Evolutionary conservation across 78 protist genomes (phyloP).

Genomic region (Dictyostelium firmibasis): DNA sequence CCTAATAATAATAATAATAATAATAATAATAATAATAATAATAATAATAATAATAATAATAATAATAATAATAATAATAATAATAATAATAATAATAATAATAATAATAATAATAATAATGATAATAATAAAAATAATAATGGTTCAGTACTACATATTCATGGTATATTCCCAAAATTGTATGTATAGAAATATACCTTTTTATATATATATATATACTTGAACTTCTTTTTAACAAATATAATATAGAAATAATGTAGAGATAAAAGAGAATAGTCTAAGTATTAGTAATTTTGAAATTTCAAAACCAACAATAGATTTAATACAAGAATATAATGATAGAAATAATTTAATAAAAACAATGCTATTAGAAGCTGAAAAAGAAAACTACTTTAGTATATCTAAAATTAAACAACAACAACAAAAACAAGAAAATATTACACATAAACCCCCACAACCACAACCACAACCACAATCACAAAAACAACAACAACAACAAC

Average conservation of each 20-base stretch:
- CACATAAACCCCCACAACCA: not conserved
- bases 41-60: not conserved
- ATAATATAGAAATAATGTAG: not conserved
- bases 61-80: not conserved
- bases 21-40: not conserved
- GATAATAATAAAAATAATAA: not conserved
- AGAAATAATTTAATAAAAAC: slow-evolving; percentile 5
- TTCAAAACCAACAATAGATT: slow-evolving; percentile 2
- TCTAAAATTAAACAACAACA: not conserved
- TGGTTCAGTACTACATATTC: not conserved
- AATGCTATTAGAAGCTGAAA: slow-evolving; percentile 5
- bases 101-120: not conserved
- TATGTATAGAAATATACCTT: not conserved
- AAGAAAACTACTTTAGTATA: not conserved
- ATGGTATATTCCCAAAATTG: slow-evolving; percentile 25
- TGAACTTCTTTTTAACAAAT: no score
- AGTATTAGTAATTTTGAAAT: not conserved
- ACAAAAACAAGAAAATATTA: not conserved
- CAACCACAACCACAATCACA: not conserved
- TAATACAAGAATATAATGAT: slow-evolving; percentile 16
- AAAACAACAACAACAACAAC: not conserved
- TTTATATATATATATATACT: no score
- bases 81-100: not conserved
- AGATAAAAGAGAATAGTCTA: not conserved
- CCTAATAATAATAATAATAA: not conserved